These are phyloP conservation scores for Wallacemonas collosoma DNA, from an alignment of 208 protist species.

Conservation along the genomic window DNA sequence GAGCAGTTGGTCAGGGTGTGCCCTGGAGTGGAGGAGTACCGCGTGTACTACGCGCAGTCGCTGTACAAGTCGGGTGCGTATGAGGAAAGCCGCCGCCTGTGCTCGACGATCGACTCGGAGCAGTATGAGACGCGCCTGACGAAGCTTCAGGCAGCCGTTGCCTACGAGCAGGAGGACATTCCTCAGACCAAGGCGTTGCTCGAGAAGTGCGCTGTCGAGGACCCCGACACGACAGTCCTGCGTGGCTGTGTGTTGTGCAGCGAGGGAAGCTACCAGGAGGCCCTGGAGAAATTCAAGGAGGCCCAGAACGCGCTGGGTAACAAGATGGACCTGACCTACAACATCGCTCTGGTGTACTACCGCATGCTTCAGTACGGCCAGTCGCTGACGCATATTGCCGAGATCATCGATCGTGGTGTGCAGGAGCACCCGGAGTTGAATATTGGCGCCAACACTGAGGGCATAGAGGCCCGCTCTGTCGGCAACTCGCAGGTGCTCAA, in stretches of 20 bases:
- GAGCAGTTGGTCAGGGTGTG: conserved; percentile 92
- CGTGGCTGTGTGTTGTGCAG: conserved; percentile 91
- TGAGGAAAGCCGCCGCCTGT: conserved; percentile 87
- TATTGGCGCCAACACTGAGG: conserved; percentile 93
- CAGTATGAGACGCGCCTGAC: conserved; percentile 78
- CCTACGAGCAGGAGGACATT: conserved; percentile 94
- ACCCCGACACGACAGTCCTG: conserved; percentile 88
- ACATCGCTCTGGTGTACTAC: conserved; percentile 97
- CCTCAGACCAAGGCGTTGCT: conserved; percentile 90
- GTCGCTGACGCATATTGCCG: conserved; percentile 93
- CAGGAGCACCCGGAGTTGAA: conserved; percentile 95
- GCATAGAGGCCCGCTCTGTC: conserved; percentile 93
- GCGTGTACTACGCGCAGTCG: conserved; percentile 95
- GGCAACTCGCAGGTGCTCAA: conserved; percentile 95
- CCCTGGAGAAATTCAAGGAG: conserved; percentile 92
- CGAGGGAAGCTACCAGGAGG: conserved; percentile 93
- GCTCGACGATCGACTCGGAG: conserved; percentile 80
- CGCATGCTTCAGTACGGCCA: conserved; percentile 94
- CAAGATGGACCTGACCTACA: conserved; percentile 94
- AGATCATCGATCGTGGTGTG: conserved; percentile 96
- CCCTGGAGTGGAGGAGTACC: conserved; percentile 95
- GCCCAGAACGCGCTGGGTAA: conserved; percentile 91
- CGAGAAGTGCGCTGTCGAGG: conserved; percentile 78
- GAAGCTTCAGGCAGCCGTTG: conserved; percentile 91
- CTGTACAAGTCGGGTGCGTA: conserved; percentile 95